Evolutionary conservation across 2,329 filamentous ascomycete genomes (phyloP), one percentile per base, ranked within the genome.

Genomic region (Tricladium varicosporioides): DNA sequence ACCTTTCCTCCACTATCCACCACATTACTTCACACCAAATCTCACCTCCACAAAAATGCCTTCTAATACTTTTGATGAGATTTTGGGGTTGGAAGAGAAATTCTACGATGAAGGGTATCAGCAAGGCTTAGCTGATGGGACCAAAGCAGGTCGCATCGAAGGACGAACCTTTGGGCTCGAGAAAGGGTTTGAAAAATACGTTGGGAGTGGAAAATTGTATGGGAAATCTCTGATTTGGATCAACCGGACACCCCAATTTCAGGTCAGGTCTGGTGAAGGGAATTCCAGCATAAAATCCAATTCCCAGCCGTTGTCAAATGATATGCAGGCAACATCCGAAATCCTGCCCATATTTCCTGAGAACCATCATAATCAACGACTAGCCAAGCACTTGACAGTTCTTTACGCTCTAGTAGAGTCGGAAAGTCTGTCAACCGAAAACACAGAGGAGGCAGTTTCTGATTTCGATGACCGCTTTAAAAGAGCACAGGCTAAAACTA

Each of bases 101-200:
- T 96, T 93, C 76, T 96, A 97, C 76, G 78, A 83, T 46, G 85
- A 93, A 73, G 94, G 94, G 58, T 93, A 92, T 76, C 73, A 79
- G 5, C 81, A 91, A 54, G 94, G 94, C 45, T 73, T 84, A 48
- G 75, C 80, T 43, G 93, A 96, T 73, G 94, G 94, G 58, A 78
- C 84, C 43, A 80, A 81, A 58, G 87, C 90, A 32, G 94, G 94
- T 42, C 86, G 87, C 57, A 85, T 91, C 62, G 94, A 99, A 79
- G 94, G 94, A 59, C 89, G 92, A 51, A 84, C 91, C 16, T 91
- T 97, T 70, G 94, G 93, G 0, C 83, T 97, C 44, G 89, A 95
- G 71, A 94, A 92, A 63, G 93, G 92, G 0, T 97, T 94, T 66
- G 91, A 96, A 67, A 97, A 96, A 74, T 97, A 95, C 69, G 70